These are phyloP conservation scores for Thielaviopsis populi DNA, from an alignment of 2,329 filamentous ascomycete genomes.

Conservation along the genomic window DNA sequence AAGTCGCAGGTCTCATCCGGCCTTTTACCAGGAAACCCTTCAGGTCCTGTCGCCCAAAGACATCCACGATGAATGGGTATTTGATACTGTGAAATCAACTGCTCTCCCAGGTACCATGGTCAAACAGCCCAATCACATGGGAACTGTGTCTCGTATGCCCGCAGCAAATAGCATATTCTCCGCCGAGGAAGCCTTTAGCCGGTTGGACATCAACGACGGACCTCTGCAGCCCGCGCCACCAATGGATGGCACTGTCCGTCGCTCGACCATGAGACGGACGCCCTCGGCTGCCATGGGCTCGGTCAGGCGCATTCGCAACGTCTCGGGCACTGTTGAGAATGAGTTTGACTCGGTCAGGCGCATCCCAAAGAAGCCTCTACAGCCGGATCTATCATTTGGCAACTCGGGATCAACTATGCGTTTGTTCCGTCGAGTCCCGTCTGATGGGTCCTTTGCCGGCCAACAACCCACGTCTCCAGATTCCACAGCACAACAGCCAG, in stretches of 20 bases:
- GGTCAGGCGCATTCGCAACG: slow-evolving; percentile 14
- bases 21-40: slow-evolving; percentile 89
- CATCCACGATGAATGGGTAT: slow-evolving; percentile 81
- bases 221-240: slow-evolving; percentile 43
- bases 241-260: slow-evolving; percentile 40
- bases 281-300: slow-evolving; percentile 13
- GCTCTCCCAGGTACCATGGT: slow-evolving; percentile 21
- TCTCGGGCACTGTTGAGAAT: slow-evolving; percentile 6
- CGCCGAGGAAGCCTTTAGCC: slow-evolving; percentile 45
- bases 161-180: slow-evolving; percentile 10
- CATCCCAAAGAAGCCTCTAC: slow-evolving; percentile 40
- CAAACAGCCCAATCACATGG: not conserved
- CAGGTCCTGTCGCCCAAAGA: slow-evolving; percentile 50
- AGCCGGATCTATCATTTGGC: slow-evolving; percentile 82
- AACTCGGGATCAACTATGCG: slow-evolving; percentile 86
- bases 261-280: slow-evolving; percentile 32
- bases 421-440: slow-evolving; percentile 73
- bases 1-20: slow-evolving; percentile 52
- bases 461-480: slow-evolving; percentile 24
- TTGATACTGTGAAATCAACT: slow-evolving; percentile 77
- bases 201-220: slow-evolving; percentile 45
- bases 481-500: slow-evolving; percentile 22
- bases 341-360: slow-evolving; percentile 15
- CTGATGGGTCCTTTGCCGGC: slow-evolving; percentile 40
- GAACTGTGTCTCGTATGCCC: not conserved